Evolutionary conservation across 2,329 filamentous ascomycete species (phyloP), one percentile per base, ranked within the genome.

Genomic region (Didymosphaeria variabile): DNA sequence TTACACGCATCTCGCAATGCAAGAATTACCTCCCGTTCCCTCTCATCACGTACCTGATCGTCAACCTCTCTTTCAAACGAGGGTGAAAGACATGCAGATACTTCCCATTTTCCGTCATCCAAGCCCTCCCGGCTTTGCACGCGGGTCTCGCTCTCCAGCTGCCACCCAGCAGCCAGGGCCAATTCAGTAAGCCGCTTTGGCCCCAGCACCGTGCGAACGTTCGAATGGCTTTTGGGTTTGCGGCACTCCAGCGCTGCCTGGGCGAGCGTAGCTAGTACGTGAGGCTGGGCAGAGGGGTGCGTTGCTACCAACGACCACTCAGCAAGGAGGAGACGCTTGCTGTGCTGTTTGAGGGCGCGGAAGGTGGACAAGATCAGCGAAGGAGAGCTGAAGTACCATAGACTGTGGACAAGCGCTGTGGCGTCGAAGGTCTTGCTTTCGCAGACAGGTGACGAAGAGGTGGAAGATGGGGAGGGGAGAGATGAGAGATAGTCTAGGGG

Each of bases 301-400:
- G 78, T 79, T 0, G 83, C 80, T 8, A 71, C 66, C 29, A 86
- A 68, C 1, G 79, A 78, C 75, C 81, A 85, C 69, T 85, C 83
- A 13, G 83, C 83, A 6, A 85, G 63, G 36, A 78, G 78, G 3
- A 86, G 69, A 15, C 68, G 70, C 23, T 68, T 72, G 34, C 50
- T 19, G 71, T 77, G 44, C 77, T 72, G 10, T 73, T 66, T 31
- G 31, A 82, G 67, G n/a, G 75, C 72, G 0, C 60, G 5, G 6
- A 85, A 73, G n/a, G 81, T 79, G 1, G 64, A 61, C 0, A 70
- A 60, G 3, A 85, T 72, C 12, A 75, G 64, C 0, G 67, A 63
- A 0, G 77, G 77, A 1, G 77, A 78, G 17, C 75, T 65, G 65
- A 88, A 87, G 68, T 87, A 88, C 82, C 83, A 88, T 31, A 85